phyloP scores from a whole-genome alignment of 2,329 filamentous ascomycete genomes.

The Trichoderma lentiforme region DNA sequence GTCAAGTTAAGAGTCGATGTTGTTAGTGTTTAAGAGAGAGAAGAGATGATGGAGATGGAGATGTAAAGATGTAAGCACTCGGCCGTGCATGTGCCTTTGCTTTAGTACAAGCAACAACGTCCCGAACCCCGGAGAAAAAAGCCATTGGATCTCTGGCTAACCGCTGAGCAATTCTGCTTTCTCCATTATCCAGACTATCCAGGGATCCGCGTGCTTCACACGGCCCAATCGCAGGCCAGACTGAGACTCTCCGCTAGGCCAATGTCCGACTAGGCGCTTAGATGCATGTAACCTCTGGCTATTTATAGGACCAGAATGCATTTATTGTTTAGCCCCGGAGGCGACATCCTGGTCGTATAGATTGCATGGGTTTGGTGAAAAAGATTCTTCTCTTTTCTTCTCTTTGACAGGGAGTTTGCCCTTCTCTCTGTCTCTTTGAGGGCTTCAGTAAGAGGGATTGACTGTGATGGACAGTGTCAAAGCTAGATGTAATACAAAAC shows the following conservation, averaged over 20 bases:
- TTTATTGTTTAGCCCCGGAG: background rate
- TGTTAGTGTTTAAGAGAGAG: background rate
- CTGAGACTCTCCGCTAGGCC: conserved; percentile 1
- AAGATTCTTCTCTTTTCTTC: background rate
- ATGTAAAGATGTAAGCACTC: background rate
- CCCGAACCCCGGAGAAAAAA: background rate
- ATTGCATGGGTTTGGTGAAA: background rate
- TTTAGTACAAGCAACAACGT: background rate
- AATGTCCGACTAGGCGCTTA: conserved; percentile 12
- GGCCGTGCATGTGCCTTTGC: background rate
- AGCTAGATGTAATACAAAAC: background rate
- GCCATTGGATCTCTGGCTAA: background rate
- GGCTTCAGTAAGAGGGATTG: too few relatives aligned
- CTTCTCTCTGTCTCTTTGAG: too few relatives aligned
- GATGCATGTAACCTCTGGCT: background rate
- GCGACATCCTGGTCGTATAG: background rate
- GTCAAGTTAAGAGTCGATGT: background rate
- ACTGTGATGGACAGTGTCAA: too few relatives aligned
- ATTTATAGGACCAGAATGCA: conserved; percentile 3
- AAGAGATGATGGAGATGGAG: background rate
- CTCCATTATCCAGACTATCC: background rate
- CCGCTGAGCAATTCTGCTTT: background rate
- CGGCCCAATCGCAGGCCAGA: conserved; percentile 2
- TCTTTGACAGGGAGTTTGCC: too few relatives aligned
- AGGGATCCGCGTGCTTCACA: background rate